Evolutionary conservation across 2,329 filamentous ascomycete genomes (phyloP).

Genomic region (Ophiostoma triangulosporum): DNA sequence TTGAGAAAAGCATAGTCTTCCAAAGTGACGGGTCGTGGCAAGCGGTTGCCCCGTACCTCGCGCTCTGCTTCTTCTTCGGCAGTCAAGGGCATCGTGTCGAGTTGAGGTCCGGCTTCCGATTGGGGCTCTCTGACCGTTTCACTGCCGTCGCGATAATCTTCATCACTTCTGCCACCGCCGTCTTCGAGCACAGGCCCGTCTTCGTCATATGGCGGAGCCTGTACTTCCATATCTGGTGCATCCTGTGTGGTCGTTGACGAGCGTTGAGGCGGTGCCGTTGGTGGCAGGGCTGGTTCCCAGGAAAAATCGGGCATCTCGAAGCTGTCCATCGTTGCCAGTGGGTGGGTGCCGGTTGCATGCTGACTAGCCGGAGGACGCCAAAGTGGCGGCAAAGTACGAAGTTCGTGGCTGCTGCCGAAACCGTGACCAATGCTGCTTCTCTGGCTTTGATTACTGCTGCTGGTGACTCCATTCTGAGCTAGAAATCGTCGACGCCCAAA

Average conservation of each 20-base stretch:
- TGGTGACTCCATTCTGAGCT: not conserved
- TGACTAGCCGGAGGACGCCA: conserved; percentile 15
- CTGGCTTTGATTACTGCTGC: not conserved
- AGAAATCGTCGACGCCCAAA: not conserved
- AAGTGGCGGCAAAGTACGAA: not conserved
- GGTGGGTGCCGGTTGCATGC: conserved; percentile 11
- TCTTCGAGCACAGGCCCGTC: not conserved
- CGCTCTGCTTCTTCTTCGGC: conserved; percentile 6
- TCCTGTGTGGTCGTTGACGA: not conserved
- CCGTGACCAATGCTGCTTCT: not conserved
- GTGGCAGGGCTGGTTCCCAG: not conserved
- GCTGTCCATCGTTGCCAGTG: not conserved
- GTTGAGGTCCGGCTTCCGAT: not conserved
- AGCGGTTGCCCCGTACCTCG: conserved; percentile 5
- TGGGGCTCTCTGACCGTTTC: not conserved
- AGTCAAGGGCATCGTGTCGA: not conserved
- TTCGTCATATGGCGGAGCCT: not conserved
- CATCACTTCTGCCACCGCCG: not conserved
- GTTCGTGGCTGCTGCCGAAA: not conserved
- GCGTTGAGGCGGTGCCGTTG: not conserved
- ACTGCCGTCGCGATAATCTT: not conserved
- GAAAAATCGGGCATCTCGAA: not conserved
- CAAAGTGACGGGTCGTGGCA: conserved; percentile 9
- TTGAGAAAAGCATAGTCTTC: conserved; percentile 9
- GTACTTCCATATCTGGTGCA: not conserved